These are phyloP conservation scores for Vaccinium macrocarpon DNA, from an alignment of 148 eudicot species.

Conservation along the genomic window DNA sequence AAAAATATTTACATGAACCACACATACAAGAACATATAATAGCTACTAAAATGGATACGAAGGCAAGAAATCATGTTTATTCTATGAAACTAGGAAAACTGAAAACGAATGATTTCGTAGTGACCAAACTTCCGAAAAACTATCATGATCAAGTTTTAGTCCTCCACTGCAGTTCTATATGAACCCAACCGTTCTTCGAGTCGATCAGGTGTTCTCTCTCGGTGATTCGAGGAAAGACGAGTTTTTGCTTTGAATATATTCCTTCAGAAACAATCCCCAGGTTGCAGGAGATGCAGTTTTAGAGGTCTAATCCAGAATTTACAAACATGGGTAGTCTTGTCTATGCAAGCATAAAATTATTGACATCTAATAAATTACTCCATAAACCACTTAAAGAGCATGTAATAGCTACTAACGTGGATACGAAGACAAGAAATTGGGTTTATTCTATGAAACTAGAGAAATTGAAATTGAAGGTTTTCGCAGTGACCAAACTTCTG, in stretches of 20 bases:
- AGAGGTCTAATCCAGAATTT: not conserved
- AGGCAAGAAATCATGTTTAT: not conserved
- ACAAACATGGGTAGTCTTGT: not conserved
- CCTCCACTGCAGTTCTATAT: conserved; percentile 69
- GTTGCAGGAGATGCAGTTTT: too few species aligned
- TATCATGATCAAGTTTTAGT: conserved; percentile 30
- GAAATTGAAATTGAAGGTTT: not conserved
- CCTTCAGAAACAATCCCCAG: too few species aligned
- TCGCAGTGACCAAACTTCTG: not conserved
- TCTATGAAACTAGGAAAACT: not conserved
- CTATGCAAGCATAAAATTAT: not conserved
- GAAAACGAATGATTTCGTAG: not conserved
- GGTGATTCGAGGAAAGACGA: conserved; percentile 25
- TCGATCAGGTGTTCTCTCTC: conserved; percentile 62
- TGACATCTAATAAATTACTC: not conserved
- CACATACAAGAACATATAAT: not conserved
- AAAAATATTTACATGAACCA: not conserved
- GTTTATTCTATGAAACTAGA: conserved; percentile 7
- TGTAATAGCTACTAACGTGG: not conserved
- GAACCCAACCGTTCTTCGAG: conserved; percentile 66
- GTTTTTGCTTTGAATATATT: too few species aligned
- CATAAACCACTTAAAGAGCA: not conserved
- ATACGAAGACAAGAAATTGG: not conserved
- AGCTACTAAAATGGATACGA: not conserved
- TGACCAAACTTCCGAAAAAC: not conserved